Base-by-base conservation (phyloP, 2,329 filamentous ascomycete genomes). In the Botryotinia calthae region DNA sequence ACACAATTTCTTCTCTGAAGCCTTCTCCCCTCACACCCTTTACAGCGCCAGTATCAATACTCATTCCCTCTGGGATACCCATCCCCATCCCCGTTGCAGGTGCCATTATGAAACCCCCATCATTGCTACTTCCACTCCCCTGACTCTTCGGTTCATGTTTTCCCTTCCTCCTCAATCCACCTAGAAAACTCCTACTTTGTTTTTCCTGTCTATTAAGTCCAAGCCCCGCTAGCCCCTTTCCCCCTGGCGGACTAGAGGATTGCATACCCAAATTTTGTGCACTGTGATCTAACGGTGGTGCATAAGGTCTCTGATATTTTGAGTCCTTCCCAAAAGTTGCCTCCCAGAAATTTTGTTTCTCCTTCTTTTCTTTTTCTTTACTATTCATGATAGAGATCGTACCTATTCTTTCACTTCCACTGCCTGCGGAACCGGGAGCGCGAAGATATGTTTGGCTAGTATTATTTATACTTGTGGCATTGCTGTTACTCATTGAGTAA, bases 261-360 rank as follows among this genome's bases (percentile, higher is more conserved):
- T 66, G 70, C 59, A 58, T 71, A 3, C 58, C 40, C 10, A 54
- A 71, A 12, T 42, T 16, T 76, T 48, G 72, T 74, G 4, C 72
- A 34, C n/a, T 74, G 66, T 18, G 44, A 64, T 31, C 63, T n/a
- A 64, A 71, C 72, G 14, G 48, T 31, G 48, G 70, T 16, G 64
- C 48, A 46, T 76, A 75, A 25, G 76, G 76, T 68, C 75, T 74
- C 40, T 76, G 75, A 54, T 74, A 74, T 68, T 77, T 78, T 51
- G 73, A 76, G 18, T 81, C 78, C 42, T 79, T 78, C 20, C 79
- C 78, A 74, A 81, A 81, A 1, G 77, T 79, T 5, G 73, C 67
- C 46, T 81, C 80, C 80, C 80, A 81, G 70, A 81, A 80, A 62
- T 75, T 78, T 68, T 81, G 79, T 14, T 77, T 72, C 28, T 80